Evolutionary conservation across 2,329 filamentous ascomycete genomes (phyloP), one percentile per base, ranked within the genome.

Genomic region (Nothophaeocryptopus gaeumannii): DNA sequence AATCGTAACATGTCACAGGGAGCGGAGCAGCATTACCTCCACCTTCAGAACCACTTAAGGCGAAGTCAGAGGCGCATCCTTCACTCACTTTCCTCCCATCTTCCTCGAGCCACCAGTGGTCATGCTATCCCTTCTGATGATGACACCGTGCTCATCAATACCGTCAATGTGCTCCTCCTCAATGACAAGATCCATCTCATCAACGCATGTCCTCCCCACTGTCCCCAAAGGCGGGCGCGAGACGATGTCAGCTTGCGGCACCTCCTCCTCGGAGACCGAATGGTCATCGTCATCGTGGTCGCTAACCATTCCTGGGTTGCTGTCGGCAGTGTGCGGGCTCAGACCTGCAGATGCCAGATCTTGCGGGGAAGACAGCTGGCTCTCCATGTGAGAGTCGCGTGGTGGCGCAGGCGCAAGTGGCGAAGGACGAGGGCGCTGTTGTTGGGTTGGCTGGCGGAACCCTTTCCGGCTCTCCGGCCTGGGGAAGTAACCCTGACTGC

Each of bases 241-340:
- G 8, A 59, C 55, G 9, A 56, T 44, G 8, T 54, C 53, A n/a
- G 55, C 48, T 8, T 54, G 53, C 10, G 58, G 60, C 14, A 53
- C 58, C 37, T 68, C 65, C 33, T 67, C 62, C 35, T 66, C 63
- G 20, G 57, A 59, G 30, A 54, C 61, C n/a, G 61, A 63, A 45
- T 64, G 70, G 35, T 74, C 71, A 45, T 75, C 74, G 49, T 77
- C 75, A 48, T 77, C 74, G 59, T 75, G 72, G 54, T 78, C 75
- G 56, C 72, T 75, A 32, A 77, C 72, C 53, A 78, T 63, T 16
- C 74, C 75, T 12, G 75, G 75, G 44, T 74, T 74, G 58, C 72
- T 75, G 60, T 77, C 74, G 46, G 72, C 70, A 2, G 73, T 72
- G 50, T 76, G 67, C 30, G 75, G 75, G 54, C 71, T 74, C 51